These are phyloP conservation scores for Prosopis cineraria DNA, from an alignment of 306 rosid genomes.

Conservation along the genomic window DNA sequence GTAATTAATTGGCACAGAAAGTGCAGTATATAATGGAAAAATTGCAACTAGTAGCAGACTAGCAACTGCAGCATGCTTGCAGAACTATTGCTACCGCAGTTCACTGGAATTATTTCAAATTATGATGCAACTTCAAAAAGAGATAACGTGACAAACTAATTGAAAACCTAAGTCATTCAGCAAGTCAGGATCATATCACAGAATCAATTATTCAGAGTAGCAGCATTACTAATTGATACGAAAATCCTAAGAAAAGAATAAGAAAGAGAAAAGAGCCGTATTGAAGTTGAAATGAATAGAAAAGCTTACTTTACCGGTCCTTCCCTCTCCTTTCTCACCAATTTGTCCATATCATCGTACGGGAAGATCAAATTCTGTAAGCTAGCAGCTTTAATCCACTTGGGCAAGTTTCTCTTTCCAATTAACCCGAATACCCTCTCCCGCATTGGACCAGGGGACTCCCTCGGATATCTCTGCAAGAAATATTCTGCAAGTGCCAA, in stretches of 20 bases:
- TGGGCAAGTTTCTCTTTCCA: constrained; percentile 80
- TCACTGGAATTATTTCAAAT: constrained; percentile 2
- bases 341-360: constrained; percentile 75
- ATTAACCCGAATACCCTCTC: constrained; percentile 86
- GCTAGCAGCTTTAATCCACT: constrained; percentile 92
- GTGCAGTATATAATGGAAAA: background rate
- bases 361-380: constrained; percentile 93
- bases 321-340: constrained; percentile 80
- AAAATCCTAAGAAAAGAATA: background rate
- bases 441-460: constrained; percentile 97
- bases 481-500: constrained; percentile 76
- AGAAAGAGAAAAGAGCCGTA: background rate
- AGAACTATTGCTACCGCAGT: background rate
- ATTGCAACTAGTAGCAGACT: background rate
- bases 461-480: constrained; percentile 95
- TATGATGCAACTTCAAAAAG: constrained; percentile 12
- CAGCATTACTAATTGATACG: background rate
- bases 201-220: background rate
- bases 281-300: background rate
- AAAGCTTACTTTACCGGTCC: constrained; percentile 82
- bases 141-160: background rate
- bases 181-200: background rate
- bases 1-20: background rate
- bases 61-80: background rate
- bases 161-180: background rate